A percentile compares a stretch with the other conserved stretches of the same genome.
Evolutionary conservation across 108 stramenopile genomes (phyloP).

Genomic region (Pseudonitzschia multiseries): DNA sequence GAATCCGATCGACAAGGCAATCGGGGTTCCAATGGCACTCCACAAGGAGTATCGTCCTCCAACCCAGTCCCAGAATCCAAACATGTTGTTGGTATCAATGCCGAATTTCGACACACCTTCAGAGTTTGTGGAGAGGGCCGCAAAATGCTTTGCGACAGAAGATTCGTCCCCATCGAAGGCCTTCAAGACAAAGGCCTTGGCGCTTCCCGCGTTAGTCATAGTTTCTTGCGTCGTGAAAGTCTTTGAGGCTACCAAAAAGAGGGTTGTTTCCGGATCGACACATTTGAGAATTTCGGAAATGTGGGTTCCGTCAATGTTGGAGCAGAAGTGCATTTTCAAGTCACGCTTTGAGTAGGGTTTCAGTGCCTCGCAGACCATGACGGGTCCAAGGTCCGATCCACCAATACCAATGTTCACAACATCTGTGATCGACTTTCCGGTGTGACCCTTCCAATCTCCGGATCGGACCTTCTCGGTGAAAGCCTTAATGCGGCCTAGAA

Average conservation of each 20-base stretch:
- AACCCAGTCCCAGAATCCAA: slow-evolving; percentile 99
- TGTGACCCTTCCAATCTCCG: slow-evolving; percentile 88
- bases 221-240: slow-evolving; percentile 99
- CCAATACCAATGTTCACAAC: slow-evolving; percentile 97
- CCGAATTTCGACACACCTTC: slow-evolving; percentile 78
- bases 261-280: slow-evolving; percentile 85
- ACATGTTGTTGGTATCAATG: slow-evolving; percentile 93
- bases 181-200: slow-evolving; percentile 88
- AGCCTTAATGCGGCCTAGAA: slow-evolving; percentile 78
- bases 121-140: slow-evolving; percentile 79
- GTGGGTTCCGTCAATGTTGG: slow-evolving; percentile 97
- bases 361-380: slow-evolving; percentile 96
- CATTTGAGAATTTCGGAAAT: slow-evolving; percentile 86
- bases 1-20: slow-evolving; percentile 90
- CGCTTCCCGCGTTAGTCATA: slow-evolving; percentile 96
- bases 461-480: slow-evolving; percentile 87
- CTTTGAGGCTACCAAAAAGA: slow-evolving; percentile 93
- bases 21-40: slow-evolving; percentile 88
- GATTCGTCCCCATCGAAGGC: slow-evolving; percentile 63
- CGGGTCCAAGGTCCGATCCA: slow-evolving; percentile 93
- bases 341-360: slow-evolving; percentile 86
- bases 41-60: slow-evolving; percentile 94
- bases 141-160: slow-evolving; percentile 91
- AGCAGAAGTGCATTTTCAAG: slow-evolving; percentile 89
- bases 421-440: slow-evolving; percentile 88